Evolutionary conservation across 805 yeast genomes (phyloP), one percentile per base, ranked within the genome.

Genomic region (Metschnikowia similis): DNA sequence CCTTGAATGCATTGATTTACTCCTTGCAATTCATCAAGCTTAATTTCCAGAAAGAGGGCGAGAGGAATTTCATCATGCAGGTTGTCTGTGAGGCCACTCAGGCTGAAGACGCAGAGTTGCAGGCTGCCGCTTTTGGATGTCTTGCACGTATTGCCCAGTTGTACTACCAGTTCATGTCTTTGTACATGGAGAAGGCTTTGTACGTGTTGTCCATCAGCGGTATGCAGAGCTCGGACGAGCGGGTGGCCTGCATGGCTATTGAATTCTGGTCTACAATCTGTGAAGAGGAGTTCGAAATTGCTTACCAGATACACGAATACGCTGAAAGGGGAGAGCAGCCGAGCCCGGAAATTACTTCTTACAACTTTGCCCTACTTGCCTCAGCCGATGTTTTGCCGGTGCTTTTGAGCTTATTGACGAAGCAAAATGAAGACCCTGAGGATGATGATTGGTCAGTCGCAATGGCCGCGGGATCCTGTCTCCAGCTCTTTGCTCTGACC

Each of bases 231-330:
- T 64, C 71, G 32, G 86, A 89, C 70, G 96, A 87, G 61, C 81
- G 81, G 60, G 98, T 94, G 30, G 86, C 97, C 1, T 89, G 97
- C 65, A 91, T 92, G 97, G 97, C 99, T 30, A 94, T 94, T 50
- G 99, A 94, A 72, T 92, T 94, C 67, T 94, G 99, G 99, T 84
- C 92, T 52, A 89, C 99, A n/a, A 94, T 94, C n/a, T 91, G 98
- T 74, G 99, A 94, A 72, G 97, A 87, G 64, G 99, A 94, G 69
- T 77, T 87, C 55, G 97, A 89, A 55, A 83, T 88, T 52, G 81
- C 86, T 14, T 68, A 81, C 51, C 88, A 84, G 63, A 74, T 80
- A 56, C 84, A 83, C 43, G 90, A 85, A 57, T 75, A 66, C 59
- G 81, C 81, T 41, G 62, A 62, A 37, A 54, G 58, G 6, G 61